These are phyloP conservation scores for Fusarium pseudocircinatum DNA, from an alignment of 2,329 filamentous ascomycete species.

Conservation along the genomic window DNA sequence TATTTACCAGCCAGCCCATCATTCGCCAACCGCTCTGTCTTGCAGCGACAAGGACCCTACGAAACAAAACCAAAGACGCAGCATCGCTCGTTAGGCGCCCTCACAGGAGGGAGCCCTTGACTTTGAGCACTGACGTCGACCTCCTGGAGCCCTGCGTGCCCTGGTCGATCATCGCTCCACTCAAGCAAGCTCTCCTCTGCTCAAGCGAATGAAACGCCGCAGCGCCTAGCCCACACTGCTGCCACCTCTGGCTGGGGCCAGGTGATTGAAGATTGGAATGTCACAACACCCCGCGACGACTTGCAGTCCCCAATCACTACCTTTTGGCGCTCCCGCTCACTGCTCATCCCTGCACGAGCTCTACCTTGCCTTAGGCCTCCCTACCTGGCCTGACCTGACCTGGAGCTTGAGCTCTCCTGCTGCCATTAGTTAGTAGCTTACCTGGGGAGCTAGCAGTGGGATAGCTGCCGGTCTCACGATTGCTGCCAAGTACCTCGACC, in stretches of 20 bases:
- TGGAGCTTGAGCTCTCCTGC: conserved; percentile 6
- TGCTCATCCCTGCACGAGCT: conserved; percentile 34
- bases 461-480: conserved; percentile 1
- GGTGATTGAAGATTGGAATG: conserved; percentile 45
- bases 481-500: not conserved
- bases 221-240: conserved; percentile 46
- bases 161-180: conserved; percentile 47
- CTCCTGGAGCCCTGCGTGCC: conserved; percentile 38
- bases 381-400: conserved; percentile 3
- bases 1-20: conserved; percentile 1
- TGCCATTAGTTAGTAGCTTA: not conserved
- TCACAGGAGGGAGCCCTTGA: conserved; percentile 15
- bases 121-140: conserved; percentile 42
- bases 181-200: conserved; percentile 38
- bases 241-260: conserved; percentile 42
- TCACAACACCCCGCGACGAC: conserved; percentile 44
- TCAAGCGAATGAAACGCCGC: conserved; percentile 48
- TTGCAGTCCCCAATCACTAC: conserved; percentile 38
- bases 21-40: conserved; percentile 32
- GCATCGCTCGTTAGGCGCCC: conserved; percentile 28
- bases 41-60: conserved; percentile 25
- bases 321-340: conserved; percentile 37
- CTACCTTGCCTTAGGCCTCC: conserved; percentile 4
- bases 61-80: conserved; percentile 4
- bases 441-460: conserved; percentile 2